Base-by-base conservation (phyloP, 495 filamentous ascomycete species). In the Stereocaulon alpinum region DNA sequence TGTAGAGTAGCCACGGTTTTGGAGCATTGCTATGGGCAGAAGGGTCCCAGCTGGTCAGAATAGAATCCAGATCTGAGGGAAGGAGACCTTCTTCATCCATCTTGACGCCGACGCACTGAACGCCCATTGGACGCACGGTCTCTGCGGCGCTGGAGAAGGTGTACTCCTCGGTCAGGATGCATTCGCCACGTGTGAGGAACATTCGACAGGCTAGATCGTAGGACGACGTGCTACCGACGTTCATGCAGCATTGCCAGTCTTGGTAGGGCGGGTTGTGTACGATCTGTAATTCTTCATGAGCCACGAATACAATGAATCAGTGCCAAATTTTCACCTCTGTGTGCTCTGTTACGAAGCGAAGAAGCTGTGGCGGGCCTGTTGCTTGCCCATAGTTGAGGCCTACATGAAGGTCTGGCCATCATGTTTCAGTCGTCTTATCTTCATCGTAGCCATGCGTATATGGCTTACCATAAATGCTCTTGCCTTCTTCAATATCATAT, bases 311-410 rank as follows among this genome's bases (percentile, higher is more conserved):
- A 6, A 6, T n/a, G 12, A 22, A 9, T 37, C 29, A 47, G 3
- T 40, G n/a, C 12, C 20, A 45, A 18, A 6, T 22, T 30, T 69
- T 49, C 67, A 80, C 80, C 68, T 93, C 93, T 0, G 90, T 94
- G 71, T 98, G 93, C 73, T 97, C 93, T 0, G 89, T 94, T 43
- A 95, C 77, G 68, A 87, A 98, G 40, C 93, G 80, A 37, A 94
- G 75, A 65, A 98, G 69, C 72, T 96, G 93, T 2, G 91, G 86
- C 34, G 89, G 80, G 29, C 93, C 93, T 15, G 81, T 82, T 17
- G 89, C 85, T 70, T 95, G 88, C 5, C 85, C 87, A 71, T 98
- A 98, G 72, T 97, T 96, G 66, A 94, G 79, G 32, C 86, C 83
- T 62, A 91, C 86, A 56, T 84, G 77, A 53, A 96, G 80, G 70